These are phyloP conservation scores for Rhizopogon roseolus DNA, from an alignment of 768 basidiomycete genomes.

Conservation along the genomic window DNA sequence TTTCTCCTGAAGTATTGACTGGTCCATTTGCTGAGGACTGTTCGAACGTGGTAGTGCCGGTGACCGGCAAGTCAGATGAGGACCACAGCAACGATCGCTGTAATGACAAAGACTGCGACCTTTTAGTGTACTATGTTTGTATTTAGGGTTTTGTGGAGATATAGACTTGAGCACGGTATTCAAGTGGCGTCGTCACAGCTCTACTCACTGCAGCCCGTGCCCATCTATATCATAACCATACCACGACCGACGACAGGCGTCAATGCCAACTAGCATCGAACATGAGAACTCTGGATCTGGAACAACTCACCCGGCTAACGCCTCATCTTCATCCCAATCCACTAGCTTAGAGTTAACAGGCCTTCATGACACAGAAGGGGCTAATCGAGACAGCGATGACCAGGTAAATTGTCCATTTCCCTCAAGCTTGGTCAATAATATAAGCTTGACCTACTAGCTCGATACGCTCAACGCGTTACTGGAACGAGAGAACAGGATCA, in stretches of 20 bases:
- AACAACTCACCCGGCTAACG: conserved; percentile 19
- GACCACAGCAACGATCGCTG: no score
- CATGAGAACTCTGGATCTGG: conserved; percentile 21
- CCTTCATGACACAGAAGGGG: conserved; percentile 20
- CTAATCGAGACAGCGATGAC: conserved; percentile 18
- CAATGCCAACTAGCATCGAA: conserved; percentile 26
- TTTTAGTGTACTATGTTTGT: no score
- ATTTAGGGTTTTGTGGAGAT: no score
- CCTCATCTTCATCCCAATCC: conserved; percentile 26
- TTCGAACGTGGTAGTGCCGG: conserved; percentile 62
- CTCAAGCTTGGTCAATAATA: not conserved
- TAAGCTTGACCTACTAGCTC: conserved; percentile 38
- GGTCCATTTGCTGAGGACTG: conserved; percentile 46
- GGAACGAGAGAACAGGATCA: conserved; percentile 75
- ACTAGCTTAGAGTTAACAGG: conserved; percentile 19
- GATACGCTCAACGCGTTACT: conserved; percentile 64
- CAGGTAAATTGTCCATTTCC: conserved; percentile 18
- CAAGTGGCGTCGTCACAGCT: no score
- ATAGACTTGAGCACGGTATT: no score
- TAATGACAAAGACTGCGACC: no score
- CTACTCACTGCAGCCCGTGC: not conserved
- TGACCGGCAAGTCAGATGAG: conserved; percentile 40
- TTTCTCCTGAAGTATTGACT: conserved; percentile 57
- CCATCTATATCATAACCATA: not conserved
- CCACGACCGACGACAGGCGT: not conserved